phyloP scores from a whole-genome alignment of 108 stramenopile genomes.

The Cyclotella distinguenda region DNA sequence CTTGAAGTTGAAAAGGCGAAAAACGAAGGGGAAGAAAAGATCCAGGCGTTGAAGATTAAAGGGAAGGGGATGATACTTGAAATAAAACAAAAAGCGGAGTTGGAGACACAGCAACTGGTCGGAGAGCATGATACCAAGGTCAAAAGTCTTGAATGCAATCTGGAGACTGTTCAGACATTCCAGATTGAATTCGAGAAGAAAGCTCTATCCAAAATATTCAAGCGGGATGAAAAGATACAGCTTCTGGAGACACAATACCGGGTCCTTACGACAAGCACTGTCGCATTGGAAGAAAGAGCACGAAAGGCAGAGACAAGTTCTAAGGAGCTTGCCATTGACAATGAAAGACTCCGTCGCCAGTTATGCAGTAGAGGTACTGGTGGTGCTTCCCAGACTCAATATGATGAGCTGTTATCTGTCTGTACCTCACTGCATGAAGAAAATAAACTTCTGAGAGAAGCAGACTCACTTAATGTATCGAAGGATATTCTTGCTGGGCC shows the following conservation, averaged over 20 bases:
- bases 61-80: conserved; percentile 69
- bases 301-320: conserved; percentile 61
- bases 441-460: conserved; percentile 61
- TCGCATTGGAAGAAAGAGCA: conserved; percentile 56
- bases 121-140: conserved; percentile 47
- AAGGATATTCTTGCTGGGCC: not conserved
- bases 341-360: conserved; percentile 84
- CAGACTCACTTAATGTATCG: conserved; percentile 9
- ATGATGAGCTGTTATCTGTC: conserved; percentile 73
- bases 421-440: conserved; percentile 72
- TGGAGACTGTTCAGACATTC: conserved; percentile 33
- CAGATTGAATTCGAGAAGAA: conserved; percentile 51
- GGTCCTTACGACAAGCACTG: conserved; percentile 46
- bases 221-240: conserved; percentile 65
- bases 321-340: conserved; percentile 62
- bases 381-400: conserved; percentile 52
- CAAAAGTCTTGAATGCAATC: conserved; percentile 39
- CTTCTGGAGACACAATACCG: conserved; percentile 45
- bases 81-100: conserved; percentile 43
- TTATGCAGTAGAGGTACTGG: conserved; percentile 72
- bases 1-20: conserved; percentile 39
- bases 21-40: conserved; percentile 45
- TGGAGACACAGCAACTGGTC: conserved; percentile 33
- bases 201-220: conserved; percentile 54
- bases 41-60: conserved; percentile 45